Evolutionary conservation across 257 asterid genomes (phyloP).

Genomic region (Mentha longifolia): DNA sequence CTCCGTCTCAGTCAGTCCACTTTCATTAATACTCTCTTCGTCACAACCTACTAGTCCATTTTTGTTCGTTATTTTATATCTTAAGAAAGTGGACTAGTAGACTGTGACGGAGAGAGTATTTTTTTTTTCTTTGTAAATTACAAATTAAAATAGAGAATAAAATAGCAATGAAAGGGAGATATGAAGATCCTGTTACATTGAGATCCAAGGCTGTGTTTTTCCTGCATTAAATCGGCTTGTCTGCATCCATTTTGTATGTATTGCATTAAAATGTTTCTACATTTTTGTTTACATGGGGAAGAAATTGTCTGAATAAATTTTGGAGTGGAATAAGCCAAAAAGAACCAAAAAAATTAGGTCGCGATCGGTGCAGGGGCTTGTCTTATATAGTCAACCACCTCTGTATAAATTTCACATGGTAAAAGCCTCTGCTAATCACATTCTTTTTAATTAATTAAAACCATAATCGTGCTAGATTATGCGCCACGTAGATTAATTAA

Average conservation of each 20-base stretch:
- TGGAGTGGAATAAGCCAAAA: background rate
- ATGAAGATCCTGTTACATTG: slow-evolving; percentile 1
- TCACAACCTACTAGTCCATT: no score
- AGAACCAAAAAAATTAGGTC: slow-evolving; percentile 21
- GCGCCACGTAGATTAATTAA: slow-evolving; percentile 35
- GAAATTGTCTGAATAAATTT: background rate
- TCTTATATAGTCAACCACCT: slow-evolving; percentile 30
- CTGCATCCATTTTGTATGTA: slow-evolving; percentile 14
- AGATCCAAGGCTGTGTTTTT: background rate
- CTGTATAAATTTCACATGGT: slow-evolving; percentile 25
- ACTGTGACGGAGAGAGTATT: no score
- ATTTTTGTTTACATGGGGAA: slow-evolving; percentile 17
- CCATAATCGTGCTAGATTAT: slow-evolving; percentile 34
- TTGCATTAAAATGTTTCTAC: slow-evolving; percentile 1
- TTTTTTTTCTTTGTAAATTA: background rate
- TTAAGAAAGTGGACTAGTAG: no score
- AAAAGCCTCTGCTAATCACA: slow-evolving; percentile 1
- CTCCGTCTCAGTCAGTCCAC: no score
- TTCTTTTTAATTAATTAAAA: background rate
- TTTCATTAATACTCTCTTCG: background rate
- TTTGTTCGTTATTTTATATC: no score
- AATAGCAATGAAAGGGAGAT: slow-evolving; percentile 11
- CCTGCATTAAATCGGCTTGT: slow-evolving; percentile 18
- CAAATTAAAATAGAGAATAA: background rate
- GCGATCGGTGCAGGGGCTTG: slow-evolving; percentile 16